Evolutionary conservation across 2,329 filamentous ascomycete species (phyloP).

Genomic region (Colletotrichum spaethianum): DNA sequence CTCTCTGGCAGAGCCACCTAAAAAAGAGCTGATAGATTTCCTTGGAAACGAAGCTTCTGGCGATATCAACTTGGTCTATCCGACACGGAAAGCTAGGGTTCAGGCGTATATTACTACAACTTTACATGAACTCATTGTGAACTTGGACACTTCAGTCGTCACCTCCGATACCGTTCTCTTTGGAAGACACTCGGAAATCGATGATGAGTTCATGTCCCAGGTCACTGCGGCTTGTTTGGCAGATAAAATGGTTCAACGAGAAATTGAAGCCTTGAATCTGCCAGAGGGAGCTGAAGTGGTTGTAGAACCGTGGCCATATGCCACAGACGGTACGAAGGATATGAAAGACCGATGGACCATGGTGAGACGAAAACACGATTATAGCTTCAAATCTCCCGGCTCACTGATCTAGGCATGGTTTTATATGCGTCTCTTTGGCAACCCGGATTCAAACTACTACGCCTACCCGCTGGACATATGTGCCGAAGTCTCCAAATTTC

Average conservation of each 20-base stretch:
- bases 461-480: constrained; percentile 69
- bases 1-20: constrained; percentile 61
- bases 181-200: constrained; percentile 63
- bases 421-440: constrained; percentile 49
- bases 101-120: constrained; percentile 46
- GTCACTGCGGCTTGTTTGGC: constrained; percentile 63
- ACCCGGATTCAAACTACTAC: constrained; percentile 68
- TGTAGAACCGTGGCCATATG: constrained; percentile 71
- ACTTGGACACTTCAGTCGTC: constrained; percentile 39
- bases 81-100: constrained; percentile 52
- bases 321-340: constrained; percentile 66
- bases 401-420: constrained; percentile 33
- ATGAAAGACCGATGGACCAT: constrained; percentile 63
- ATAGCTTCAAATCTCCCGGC: too few relatives aligned
- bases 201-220: constrained; percentile 62
- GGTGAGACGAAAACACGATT: constrained; percentile 50
- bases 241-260: constrained; percentile 58
- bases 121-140: constrained; percentile 44
- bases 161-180: constrained; percentile 47
- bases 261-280: constrained; percentile 58
- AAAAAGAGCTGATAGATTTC: constrained; percentile 56
- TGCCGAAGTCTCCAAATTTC: constrained; percentile 64
- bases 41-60: constrained; percentile 55
- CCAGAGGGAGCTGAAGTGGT: constrained; percentile 60
- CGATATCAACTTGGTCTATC: neutral